Evolutionary conservation across 371 early-diverging fungal genomes (phyloP), one percentile per base, ranked within the genome.

Genomic region (Lichtheimia hyalospora): DNA sequence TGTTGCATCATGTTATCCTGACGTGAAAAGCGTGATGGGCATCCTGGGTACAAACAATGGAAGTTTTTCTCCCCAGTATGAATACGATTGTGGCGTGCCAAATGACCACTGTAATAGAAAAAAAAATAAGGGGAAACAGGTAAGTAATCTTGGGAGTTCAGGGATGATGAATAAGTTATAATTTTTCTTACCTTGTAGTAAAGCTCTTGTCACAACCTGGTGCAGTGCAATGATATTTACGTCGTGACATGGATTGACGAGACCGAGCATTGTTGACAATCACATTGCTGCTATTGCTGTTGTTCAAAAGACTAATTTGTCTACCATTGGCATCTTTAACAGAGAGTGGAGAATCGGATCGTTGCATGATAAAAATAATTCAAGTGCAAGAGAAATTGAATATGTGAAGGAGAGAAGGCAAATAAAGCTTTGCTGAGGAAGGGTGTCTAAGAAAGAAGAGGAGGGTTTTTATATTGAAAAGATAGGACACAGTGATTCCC

Each of bases 61-160:
- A 89, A 95, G 48, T 93, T 94, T 70, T 89, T 92, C 69, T 94
- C 94, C 25, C 93, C 93, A 0, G 95, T 94, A 68, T 93, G 95
- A 48, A 94, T 92, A 48, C 92, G 78, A 69, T 90, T 84, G 72
- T 95, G 95, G 44, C 96, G 82, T 52, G 92, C 91, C 58, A 96
- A 73, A 70, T 95, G 90, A 1, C 90, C 89, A 74, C 91, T 90
- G 59, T 27, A 65, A 25, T 44, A 51, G 39, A 49, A 55, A n/a
- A 41, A 53, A 42, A 49, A 55, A n/a, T 28, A 53, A 42, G 51
- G 66, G 27, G 59, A 57, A 8, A 60, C 57, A 16, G 24, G 49
- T 54, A 57, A 62, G 49, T 48, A 50, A 23, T 50, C 54, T 39
- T 34, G 13, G 16, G 14, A 13, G 10, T 16, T 39, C 7, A 21